Base-by-base conservation (phyloP, 768 basidiomycete genomes). In the Pisolithus marmoratus region DNA sequence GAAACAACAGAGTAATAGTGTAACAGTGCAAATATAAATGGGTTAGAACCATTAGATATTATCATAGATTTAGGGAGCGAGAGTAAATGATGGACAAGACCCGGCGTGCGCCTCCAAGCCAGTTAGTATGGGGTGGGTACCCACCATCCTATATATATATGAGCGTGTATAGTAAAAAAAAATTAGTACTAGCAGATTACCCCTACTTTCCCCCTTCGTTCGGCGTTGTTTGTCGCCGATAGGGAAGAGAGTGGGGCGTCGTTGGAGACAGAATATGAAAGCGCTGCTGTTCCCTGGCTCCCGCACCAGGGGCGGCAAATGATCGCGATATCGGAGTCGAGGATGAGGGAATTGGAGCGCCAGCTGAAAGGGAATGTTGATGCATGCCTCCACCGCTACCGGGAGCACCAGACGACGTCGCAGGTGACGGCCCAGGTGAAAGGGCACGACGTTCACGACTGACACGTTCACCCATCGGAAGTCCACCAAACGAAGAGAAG, bases 401-500 rank as follows among this genome's bases (percentile, higher is more conserved):
- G 26, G 20, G 15, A 9, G 23, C 23, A 26, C 12, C 22, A 22
- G 41, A 23, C n/a, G 20, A 22, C 41, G 41, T 20, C 20, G 41
- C 20, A 42, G 41, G 22, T 5, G 23, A 11, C 15, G 41, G 22
- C 20, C 41, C 41, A 22, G 41, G 41, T 12, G 41, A 23, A 2
- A 24, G 5, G 12, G 20, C 20, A 20, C 41, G 41, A 1, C 26
- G 23, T 26, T 45, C 43, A 11, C 43, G 5, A 45, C 24, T 11
- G 4, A 9, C 23, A 7, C 12, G 24, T 17, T 27, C 43, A 2
- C 43, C 24, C 3, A 6, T n/a, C 4, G 43, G 14, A 38, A 52
- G 52, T 20, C 49, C 37, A 20, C 51, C 44, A 49, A 38, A 24
- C 45, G 63, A 29, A 53, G 58, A 54, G 51, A 56, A 50, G 62